Percentiles rank a stretch among this genome's conserved stretches.
phyloP scores from a whole-genome alignment of 75 land plant species.

The Azolla pinnata region DNA sequence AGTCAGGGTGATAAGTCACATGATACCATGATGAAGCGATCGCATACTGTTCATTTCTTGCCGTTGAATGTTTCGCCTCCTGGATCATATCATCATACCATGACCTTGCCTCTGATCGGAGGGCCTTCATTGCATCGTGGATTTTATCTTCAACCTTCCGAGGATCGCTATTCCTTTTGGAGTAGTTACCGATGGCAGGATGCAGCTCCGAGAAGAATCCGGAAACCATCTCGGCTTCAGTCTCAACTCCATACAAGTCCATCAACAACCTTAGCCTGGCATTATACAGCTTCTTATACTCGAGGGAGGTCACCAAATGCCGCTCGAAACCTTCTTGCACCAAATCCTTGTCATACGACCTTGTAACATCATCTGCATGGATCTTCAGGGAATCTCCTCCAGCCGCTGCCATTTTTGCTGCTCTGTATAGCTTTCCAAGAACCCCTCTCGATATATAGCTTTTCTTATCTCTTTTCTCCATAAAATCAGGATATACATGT shows the following conservation, averaged over 20 bases:
- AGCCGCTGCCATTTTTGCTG: conserved; percentile 24
- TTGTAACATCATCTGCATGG: conserved; percentile 8
- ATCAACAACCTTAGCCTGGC: conserved; percentile 46
- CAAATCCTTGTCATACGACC: conserved; percentile 57
- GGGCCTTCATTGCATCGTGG: conserved; percentile 24
- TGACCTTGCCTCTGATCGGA: conserved; percentile 43
- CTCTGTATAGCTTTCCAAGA: conserved; percentile 72
- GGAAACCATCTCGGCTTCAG: conserved; percentile 69
- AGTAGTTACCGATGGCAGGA: conserved; percentile 17
- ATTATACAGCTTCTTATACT: conserved; percentile 31
- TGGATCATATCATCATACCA: conserved; percentile 36
- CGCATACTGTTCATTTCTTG: conserved; percentile 10
- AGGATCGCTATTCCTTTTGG: too few species aligned
- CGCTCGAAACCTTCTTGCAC: conserved; percentile 55
- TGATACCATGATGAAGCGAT: conserved; percentile 90
- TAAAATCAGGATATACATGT: conserved; percentile 74
- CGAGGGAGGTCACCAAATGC: conserved; percentile 33
- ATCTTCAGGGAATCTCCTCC: neutral
- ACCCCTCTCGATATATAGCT: conserved; percentile 49
- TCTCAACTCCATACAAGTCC: conserved; percentile 56
- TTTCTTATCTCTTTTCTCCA: conserved; percentile 63
- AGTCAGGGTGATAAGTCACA: conserved; percentile 73
- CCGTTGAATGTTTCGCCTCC: conserved; percentile 13
- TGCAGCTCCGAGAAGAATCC: conserved; percentile 25
- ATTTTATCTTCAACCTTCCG: conserved; percentile 67